These are phyloP conservation scores for Capsicum rhomboideum DNA, from an alignment of 257 asterid genomes.

Conservation along the genomic window DNA sequence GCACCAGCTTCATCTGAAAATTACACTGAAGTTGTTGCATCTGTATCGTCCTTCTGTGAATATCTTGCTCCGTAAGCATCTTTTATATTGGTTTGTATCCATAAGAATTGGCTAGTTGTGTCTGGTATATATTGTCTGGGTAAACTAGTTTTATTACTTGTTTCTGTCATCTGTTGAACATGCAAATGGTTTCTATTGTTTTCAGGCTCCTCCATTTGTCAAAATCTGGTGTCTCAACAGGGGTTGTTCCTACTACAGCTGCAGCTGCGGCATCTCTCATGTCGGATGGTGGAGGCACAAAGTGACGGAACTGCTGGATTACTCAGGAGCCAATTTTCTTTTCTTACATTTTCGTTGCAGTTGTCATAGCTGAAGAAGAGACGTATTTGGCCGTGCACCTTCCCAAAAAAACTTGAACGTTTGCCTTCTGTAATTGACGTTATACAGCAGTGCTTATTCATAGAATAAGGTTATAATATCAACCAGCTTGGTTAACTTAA, in stretches of 20 bases:
- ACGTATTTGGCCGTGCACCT: neutral
- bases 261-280: slow-evolving; percentile 94
- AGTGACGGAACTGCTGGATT: slow-evolving; percentile 17
- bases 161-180: neutral
- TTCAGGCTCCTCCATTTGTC: slow-evolving; percentile 91
- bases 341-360: neutral
- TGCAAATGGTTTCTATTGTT: neutral
- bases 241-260: slow-evolving; percentile 92
- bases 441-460: neutral
- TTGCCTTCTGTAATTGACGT: neutral
- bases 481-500: neutral
- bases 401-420: neutral
- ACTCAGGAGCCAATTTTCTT: neutral
- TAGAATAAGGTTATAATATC: neutral
- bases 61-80: slow-evolving; percentile 96
- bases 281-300: slow-evolving; percentile 90
- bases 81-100: neutral
- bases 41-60: slow-evolving; percentile 81
- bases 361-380: neutral
- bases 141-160: neutral
- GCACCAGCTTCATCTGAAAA: slow-evolving; percentile 90
- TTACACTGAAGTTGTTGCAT: slow-evolving; percentile 68
- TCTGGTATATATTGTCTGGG: neutral
- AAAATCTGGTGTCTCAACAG: slow-evolving; percentile 72
- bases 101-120: too few relatives aligned